Percentiles rank a stretch among this genome's conserved stretches.
These are phyloP conservation scores for Pseudogymnoascus sp. DNA, from an alignment of 2,329 filamentous ascomycete species.

Conservation along the genomic window DNA sequence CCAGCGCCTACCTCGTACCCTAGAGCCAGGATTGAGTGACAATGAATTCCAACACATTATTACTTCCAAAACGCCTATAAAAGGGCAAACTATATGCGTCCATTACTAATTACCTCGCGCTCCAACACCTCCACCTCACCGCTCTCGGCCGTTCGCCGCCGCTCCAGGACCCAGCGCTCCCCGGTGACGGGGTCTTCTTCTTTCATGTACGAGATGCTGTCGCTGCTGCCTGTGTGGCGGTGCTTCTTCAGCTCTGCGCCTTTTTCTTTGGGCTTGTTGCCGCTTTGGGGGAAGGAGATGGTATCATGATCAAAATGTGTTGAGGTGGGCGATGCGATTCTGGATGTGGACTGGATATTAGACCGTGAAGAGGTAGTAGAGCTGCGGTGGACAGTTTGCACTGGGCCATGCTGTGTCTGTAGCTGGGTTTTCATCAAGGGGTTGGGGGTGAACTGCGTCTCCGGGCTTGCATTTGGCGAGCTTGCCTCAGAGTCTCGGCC, in stretches of 20 bases:
- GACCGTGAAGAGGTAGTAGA: neutral
- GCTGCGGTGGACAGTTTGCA: neutral
- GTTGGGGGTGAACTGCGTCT: neutral
- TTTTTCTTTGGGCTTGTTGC: slow-evolving; percentile 18
- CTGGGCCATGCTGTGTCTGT: neutral
- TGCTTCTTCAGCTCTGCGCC: slow-evolving; percentile 27
- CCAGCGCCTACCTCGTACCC: neutral
- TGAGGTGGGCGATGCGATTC: neutral
- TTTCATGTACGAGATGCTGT: slow-evolving; percentile 61
- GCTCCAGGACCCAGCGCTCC: slow-evolving; percentile 61
- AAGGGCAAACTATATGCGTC: slow-evolving; percentile 18
- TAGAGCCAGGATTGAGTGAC: neutral
- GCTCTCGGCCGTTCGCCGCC: slow-evolving; percentile 55
- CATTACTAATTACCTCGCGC: slow-evolving; percentile 53
- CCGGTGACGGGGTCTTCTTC: slow-evolving; percentile 52
- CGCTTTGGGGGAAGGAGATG: neutral
- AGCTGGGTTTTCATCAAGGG: neutral
- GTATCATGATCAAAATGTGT: neutral
- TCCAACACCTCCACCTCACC: slow-evolving; percentile 59
- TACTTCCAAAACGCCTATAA: neutral
- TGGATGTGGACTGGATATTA: neutral
- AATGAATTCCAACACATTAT: neutral
- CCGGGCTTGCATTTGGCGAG: slow-evolving; percentile 7
- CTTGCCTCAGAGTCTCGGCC: neutral
- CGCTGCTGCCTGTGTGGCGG: slow-evolving; percentile 48